Conservation (phyloP, 345 rosid genomes). For the Acer campestre region DNA sequence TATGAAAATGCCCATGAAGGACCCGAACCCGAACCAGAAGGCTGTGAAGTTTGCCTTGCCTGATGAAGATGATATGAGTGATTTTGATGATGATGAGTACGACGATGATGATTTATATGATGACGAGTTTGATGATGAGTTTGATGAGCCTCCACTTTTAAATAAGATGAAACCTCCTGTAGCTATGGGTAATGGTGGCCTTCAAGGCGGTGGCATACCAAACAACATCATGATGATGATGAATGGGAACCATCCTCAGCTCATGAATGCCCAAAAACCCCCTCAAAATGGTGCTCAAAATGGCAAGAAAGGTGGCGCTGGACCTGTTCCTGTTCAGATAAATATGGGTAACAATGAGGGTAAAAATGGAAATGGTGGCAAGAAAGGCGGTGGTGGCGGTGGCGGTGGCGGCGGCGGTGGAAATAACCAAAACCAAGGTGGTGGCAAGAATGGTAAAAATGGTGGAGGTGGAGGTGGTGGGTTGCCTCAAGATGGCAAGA, state of each 20-base stretch:
- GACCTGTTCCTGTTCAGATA: conserved; percentile 38
- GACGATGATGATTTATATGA: conserved; percentile 57
- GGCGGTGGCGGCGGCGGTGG: conserved; percentile 43
- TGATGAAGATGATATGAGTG: conserved; percentile 57
- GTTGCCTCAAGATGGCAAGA: conserved; percentile 18
- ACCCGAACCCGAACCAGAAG: conserved; percentile 56
- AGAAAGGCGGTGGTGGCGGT: conserved; percentile 50
- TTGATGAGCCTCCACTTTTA: conserved; percentile 50
- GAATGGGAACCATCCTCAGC: conserved; percentile 56
- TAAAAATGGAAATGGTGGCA: conserved; percentile 47
- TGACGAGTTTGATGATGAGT: conserved; percentile 52
- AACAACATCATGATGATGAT: conserved; percentile 45
- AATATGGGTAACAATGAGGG: conserved; percentile 38
- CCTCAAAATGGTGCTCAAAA: conserved; percentile 41
- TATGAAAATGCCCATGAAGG: conserved; percentile 52
- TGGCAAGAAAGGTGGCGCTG: conserved; percentile 51
- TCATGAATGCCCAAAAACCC: conserved; percentile 57
- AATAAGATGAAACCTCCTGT: conserved; percentile 60
- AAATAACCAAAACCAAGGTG: conserved; percentile 43
- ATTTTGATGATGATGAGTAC: conserved; percentile 49
- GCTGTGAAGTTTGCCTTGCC: conserved; percentile 48
- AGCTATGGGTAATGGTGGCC: conserved; percentile 44
- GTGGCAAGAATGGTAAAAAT: conserved; percentile 45
- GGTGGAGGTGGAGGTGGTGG: conserved; percentile 45
- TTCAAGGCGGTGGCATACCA: conserved; percentile 37